Base-by-base conservation (phyloP, 2,329 filamentous ascomycete genomes). In the Exophiala alcalophila region DNA sequence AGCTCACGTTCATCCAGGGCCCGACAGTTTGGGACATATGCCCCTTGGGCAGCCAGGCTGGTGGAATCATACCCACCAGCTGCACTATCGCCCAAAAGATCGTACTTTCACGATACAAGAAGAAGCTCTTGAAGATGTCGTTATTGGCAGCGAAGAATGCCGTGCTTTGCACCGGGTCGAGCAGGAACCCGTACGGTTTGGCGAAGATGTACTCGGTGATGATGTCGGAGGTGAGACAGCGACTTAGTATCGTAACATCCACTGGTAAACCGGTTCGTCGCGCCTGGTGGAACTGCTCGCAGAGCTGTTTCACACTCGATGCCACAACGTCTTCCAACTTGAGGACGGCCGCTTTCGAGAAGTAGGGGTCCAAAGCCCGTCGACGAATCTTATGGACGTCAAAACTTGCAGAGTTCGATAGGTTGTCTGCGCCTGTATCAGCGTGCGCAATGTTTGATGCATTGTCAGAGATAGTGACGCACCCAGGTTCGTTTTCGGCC, bases 31-130 rank as follows among this genome's bases (percentile, higher is more conserved):
- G 27, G 7, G 27, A 7, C 24, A 25, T n/a, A n/a, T 25, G 27
- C 10, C 27, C 27, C 11, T 10, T 14, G 6, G 27, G 27, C 12
- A 30, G 62, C 62, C 4, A 68, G 39, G n/a, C 58, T 2, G 64
- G 63, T 6, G 66, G 65, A 20, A 61, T 62, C 5, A 59, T 57
- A 28, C 64, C 44, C 8, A 69, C 63, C 44, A 65, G 57, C 27
- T 59, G 7, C 7, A 30, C 7, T 7, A 30, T 30, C 27, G 58
- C 38, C 64, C 64, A 40, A 61, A 59, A 6, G 57, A 20, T 4
- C 59, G 50, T n/a, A 42, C 54, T 33, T 56, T 41, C 37, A 53
- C 57, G 23, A 56, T 50, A 12, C 12, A 40, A 34, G 12, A 47
- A 24, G 29, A 56, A 51, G 5, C 48, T 40, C 8, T 47, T 45